phyloP scores from a whole-genome alignment of 176 grass and related monocot species.

The Stipa capillata region DNA sequence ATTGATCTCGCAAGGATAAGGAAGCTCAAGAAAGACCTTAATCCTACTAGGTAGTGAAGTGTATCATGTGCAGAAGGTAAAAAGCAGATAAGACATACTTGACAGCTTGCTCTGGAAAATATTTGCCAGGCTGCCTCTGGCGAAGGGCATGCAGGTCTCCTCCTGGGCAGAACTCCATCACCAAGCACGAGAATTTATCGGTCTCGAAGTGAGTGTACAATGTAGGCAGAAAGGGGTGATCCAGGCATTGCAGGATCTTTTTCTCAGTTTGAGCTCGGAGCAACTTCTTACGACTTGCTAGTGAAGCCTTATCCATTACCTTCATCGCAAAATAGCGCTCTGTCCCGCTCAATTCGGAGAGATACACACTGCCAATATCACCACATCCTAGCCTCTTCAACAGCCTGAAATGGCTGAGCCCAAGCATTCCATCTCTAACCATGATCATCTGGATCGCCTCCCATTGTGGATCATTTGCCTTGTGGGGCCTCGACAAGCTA shows the following conservation, averaged over 20 bases:
- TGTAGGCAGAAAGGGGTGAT: conserved; percentile 64
- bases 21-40: neutral
- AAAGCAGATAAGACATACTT: conserved; percentile 38
- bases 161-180: conserved; percentile 65
- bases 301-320: conserved; percentile 55
- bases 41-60: neutral
- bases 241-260: conserved; percentile 55
- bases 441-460: conserved; percentile 39
- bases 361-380: conserved; percentile 53
- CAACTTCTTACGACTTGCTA: conserved; percentile 56
- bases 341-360: conserved; percentile 45
- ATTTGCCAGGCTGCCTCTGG: conserved; percentile 53
- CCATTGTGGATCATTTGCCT: conserved; percentile 45
- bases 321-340: conserved; percentile 52
- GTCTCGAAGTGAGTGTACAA: conserved; percentile 60
- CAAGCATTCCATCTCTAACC: conserved; percentile 33
- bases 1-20: neutral
- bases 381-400: conserved; percentile 50
- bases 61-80: neutral
- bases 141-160: conserved; percentile 58
- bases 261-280: conserved; percentile 58
- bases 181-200: conserved; percentile 58
- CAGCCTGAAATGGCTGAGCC: conserved; percentile 48
- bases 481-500: conserved; percentile 45
- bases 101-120: conserved; percentile 57